phyloP scores from a whole-genome alignment of 2,329 filamentous ascomycete genomes.

The Pseudocercospora crystallina region DNA sequence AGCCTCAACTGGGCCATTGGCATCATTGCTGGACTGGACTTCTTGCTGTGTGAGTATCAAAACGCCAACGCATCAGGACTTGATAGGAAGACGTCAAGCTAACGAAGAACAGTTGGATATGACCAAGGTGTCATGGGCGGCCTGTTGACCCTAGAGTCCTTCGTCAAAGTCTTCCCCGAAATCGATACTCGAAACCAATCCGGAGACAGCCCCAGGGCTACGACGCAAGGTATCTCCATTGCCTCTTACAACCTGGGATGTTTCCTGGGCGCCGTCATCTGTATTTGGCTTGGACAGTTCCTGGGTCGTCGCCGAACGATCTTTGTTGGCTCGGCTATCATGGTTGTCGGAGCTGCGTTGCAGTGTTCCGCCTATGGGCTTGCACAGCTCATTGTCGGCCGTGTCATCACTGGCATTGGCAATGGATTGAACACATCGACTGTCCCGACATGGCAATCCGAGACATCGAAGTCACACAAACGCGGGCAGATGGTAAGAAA shows the following conservation, averaged over 20 bases:
- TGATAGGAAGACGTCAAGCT: neutral
- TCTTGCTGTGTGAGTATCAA: conserved; percentile 17
- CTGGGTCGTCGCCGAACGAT: conserved; percentile 54
- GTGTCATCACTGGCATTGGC: conserved; percentile 54
- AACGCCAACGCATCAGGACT: neutral
- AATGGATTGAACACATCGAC: conserved; percentile 54
- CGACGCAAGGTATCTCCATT: conserved; percentile 20
- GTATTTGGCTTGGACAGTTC: conserved; percentile 51
- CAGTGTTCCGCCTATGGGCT: conserved; percentile 47
- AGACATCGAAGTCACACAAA: conserved; percentile 52
- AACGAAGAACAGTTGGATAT: conserved; percentile 6
- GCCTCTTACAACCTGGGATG: conserved; percentile 43
- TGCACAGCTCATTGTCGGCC: conserved; percentile 49
- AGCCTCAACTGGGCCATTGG: conserved; percentile 45
- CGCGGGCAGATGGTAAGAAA: conserved; percentile 40
- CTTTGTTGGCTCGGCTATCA: conserved; percentile 50
- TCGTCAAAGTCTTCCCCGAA: conserved; percentile 43
- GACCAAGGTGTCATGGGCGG: conserved; percentile 44
- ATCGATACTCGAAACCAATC: conserved; percentile 34
- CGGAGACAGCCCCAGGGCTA: conserved; percentile 15
- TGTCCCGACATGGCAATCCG: conserved; percentile 54
- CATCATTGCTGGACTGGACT: conserved; percentile 45
- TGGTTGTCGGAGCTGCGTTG: conserved; percentile 51
- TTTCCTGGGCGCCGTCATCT: conserved; percentile 51
- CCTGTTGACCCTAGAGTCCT: conserved; percentile 43